These are phyloP conservation scores for Kurtzmaniella quercitrusa DNA, from an alignment of 1,139 yeast species.

Conservation along the genomic window DNA sequence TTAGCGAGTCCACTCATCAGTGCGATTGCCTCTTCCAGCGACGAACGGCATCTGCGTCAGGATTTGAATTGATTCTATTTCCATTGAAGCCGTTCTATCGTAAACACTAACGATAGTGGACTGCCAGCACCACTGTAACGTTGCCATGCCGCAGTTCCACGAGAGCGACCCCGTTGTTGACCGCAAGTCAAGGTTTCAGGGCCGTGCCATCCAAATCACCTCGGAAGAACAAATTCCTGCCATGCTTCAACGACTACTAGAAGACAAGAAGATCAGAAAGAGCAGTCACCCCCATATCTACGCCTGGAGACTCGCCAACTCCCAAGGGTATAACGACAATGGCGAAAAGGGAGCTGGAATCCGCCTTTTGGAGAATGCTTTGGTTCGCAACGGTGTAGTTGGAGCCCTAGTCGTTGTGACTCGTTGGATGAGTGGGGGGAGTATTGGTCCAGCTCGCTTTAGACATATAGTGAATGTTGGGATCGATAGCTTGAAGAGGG, in stretches of 20 bases:
- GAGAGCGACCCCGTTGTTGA: slow-evolving; percentile 16
- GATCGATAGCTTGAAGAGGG: slow-evolving; percentile 27
- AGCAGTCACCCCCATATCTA: slow-evolving; percentile 66
- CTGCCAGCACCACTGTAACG: not conserved
- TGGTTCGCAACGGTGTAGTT: slow-evolving; percentile 42
- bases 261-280: slow-evolving; percentile 35
- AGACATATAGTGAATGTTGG: slow-evolving; percentile 56
- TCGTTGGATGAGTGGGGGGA: slow-evolving; percentile 72
- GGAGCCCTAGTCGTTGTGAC: slow-evolving; percentile 61
- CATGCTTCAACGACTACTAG: slow-evolving; percentile 32
- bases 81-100: not conserved
- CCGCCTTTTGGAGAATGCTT: slow-evolving; percentile 43
- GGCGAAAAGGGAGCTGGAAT: slow-evolving; percentile 68
- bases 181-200: slow-evolving; percentile 61
- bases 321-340: slow-evolving; percentile 57
- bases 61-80: not conserved
- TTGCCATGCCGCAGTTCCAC: not conserved
- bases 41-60: no score
- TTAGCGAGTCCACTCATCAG: no score
- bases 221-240: slow-evolving; percentile 33
- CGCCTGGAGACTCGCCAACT: slow-evolving; percentile 56
- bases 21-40: no score
- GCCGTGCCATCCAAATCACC: slow-evolving; percentile 40
- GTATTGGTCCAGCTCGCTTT: slow-evolving; percentile 61
- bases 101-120: not conserved